Conservation (phyloP, 2,329 filamentous ascomycete species). For the Arthrinium phaeospermum region DNA sequence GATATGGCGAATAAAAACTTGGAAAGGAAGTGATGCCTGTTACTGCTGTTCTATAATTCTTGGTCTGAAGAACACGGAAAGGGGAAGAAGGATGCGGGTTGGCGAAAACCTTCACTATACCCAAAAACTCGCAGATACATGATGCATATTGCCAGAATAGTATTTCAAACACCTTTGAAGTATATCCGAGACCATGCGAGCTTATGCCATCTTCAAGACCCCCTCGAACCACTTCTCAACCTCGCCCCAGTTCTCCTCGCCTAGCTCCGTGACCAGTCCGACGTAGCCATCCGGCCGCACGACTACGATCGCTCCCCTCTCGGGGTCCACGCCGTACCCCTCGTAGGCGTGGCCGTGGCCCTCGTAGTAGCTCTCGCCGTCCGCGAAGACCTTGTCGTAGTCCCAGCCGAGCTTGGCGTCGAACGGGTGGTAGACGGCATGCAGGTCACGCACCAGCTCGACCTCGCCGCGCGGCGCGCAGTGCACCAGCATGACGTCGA, state of each 20-base stretch:
- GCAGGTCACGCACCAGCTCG: slow-evolving; percentile 56
- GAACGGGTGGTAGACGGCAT: slow-evolving; percentile 54
- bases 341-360: slow-evolving; percentile 57
- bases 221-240: slow-evolving; percentile 32
- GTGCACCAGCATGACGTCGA: slow-evolving; percentile 69
- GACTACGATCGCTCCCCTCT: slow-evolving; percentile 62
- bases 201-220: slow-evolving; percentile 22
- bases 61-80: neutral
- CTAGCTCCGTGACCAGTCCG: slow-evolving; percentile 44
- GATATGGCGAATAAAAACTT: too few relatives aligned
- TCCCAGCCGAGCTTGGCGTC: slow-evolving; percentile 56
- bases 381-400: slow-evolving; percentile 62
- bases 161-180: neutral
- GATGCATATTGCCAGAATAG: neutral
- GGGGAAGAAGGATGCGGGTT: neutral
- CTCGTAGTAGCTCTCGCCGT: slow-evolving; percentile 60
- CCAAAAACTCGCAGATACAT: neutral
- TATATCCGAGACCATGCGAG: neutral
- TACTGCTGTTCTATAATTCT: neutral
- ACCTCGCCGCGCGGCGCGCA: slow-evolving; percentile 53
- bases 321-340: slow-evolving; percentile 61
- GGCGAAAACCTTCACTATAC: neutral
- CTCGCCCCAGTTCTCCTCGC: slow-evolving; percentile 33
- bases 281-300: slow-evolving; percentile 74
- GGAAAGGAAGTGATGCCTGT: neutral